Base-by-base conservation (phyloP, 805 yeast genomes). In the Priceomyces fermenticarens region DNA sequence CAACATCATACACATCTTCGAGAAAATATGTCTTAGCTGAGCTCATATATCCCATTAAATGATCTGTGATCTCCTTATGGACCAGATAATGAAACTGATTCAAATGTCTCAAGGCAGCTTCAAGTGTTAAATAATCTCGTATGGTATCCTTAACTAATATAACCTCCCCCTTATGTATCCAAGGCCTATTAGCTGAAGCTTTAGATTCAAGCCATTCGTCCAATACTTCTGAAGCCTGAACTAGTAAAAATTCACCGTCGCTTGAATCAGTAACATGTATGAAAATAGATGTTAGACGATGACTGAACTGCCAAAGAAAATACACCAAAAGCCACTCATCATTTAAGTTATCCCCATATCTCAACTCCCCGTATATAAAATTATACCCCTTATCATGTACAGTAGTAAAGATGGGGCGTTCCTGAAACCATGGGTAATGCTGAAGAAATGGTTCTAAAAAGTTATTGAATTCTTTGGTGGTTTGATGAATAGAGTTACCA, bases 211-310 rank as follows among this genome's bases (percentile, higher is more conserved):
- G 49, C 75, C 80, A 75, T 4, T 61, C 60, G 0, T 81, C 80
- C 2, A 79, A 43, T 2, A 47, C 41, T 3, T 78, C 74, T 29
- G 72, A 63, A 1, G 74, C 68, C 44, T 78, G 82, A 7, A 75
- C 67, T 34, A 82, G 52, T 8, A 81, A 38, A 35, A 75, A 72
- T 43, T 83, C 88, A 6, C 81, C 78, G 35, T 77, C 83, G 11
- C 35, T 36, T 1, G 72, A 67, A 49, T 81, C 87, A 43, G 65
- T 62, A 2, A 66, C 45, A 30, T 70, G 75, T 3, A 78, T 64
- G 50, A 62, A 76, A 2, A 77, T 39, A 41, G 68, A 72, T 38
- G 48, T 60, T 23, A 41, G 17, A 40, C 43, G 33, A 16, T 27
- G 47, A 3, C 74, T 61, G 39, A 76, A 61, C 3, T 64, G 55